phyloP scores from a whole-genome alignment of 78 protist species.

The Bigelowiella natans region DNA sequence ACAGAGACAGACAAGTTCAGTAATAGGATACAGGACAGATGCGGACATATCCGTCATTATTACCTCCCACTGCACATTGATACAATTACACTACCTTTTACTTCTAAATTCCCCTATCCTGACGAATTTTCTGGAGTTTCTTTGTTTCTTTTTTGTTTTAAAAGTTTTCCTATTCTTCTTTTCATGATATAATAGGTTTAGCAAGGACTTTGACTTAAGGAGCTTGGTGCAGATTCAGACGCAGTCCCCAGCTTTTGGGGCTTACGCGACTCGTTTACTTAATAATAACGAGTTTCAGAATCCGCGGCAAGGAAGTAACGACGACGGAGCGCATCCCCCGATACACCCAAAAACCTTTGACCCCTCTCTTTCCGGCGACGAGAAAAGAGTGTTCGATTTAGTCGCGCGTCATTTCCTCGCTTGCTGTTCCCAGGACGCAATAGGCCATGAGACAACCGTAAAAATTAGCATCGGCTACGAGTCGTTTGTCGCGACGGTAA shows the following conservation, averaged over 20 bases:
- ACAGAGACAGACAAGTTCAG: conserved; percentile 91
- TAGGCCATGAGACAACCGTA: conserved; percentile 69
- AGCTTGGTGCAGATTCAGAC: conserved; percentile 40
- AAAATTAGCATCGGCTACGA: conserved; percentile 55
- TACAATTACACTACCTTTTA: not conserved
- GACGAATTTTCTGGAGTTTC: too few species aligned
- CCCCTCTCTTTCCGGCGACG: not conserved
- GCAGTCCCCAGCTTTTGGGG: not conserved
- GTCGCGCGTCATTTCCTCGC: conserved; percentile 90
- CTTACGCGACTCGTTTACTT: not conserved
- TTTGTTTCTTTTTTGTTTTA: too few species aligned
- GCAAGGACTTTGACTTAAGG: conserved; percentile 45
- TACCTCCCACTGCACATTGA: not conserved
- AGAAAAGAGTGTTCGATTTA: conserved; percentile 64
- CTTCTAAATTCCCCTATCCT: too few species aligned
- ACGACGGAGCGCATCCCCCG: conserved; percentile 96
- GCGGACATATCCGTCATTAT: not conserved
- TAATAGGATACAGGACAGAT: not conserved
- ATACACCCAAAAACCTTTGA: conserved; percentile 77
- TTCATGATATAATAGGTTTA: too few species aligned
- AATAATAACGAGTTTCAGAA: conserved; percentile 33
- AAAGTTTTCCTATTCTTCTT: too few species aligned
- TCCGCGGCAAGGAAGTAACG: conserved; percentile 69
- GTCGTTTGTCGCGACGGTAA: conserved; percentile 35
- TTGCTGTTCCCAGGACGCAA: conserved; percentile 77